Evolutionary conservation across 257 asterid species (phyloP), one percentile per base, ranked within the genome.

Genomic region (Anisodus tanguticus): DNA sequence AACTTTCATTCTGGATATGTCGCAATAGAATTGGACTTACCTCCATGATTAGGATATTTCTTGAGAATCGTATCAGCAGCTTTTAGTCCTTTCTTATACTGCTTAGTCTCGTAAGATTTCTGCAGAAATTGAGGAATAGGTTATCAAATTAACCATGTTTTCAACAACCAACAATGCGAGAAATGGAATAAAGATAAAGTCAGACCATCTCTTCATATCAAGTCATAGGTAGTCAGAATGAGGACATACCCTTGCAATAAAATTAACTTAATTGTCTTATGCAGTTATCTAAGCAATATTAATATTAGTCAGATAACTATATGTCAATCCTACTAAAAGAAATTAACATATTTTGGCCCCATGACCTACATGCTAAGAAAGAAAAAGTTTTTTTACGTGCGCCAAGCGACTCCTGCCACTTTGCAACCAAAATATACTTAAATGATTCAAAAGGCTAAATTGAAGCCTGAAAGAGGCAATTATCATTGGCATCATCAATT

Each of bases 11-110:
- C 58, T 49, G 12, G 62, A 12, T 47, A 74, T 74, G 80, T 43
- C 57, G 47, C 64, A 35, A 68, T 68, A 67, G 87, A 76, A 76
- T 68, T 80, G 70, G 59, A 43, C 92, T 84, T 91, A 97, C 99
- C 99, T 95, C 99, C 99, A 95, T 97, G 99, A 89, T 97, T 91
- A 66, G 98, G 98, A 85, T 93, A 97, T 92, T 97, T 97, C 93
- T 95, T 97, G 76, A 97, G 89, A 88, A 97, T 93, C 41, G 97
- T 84, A 88, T 97, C 99, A 51, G 99, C 98, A 84, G 98, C 98
- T 93, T 93, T 97, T 89, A 97, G 64, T 54, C 99, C 99, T 91
- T 97, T 97, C 77, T 97, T 97, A 87, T 97, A 97, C 90, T 97
- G 99, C 84, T 97, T 97, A 15, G 98, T 92, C 88, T 97, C 99